Evolutionary conservation across 2,329 filamentous ascomycete genomes (phyloP).

Genomic region (Lizonia empirigonia): DNA sequence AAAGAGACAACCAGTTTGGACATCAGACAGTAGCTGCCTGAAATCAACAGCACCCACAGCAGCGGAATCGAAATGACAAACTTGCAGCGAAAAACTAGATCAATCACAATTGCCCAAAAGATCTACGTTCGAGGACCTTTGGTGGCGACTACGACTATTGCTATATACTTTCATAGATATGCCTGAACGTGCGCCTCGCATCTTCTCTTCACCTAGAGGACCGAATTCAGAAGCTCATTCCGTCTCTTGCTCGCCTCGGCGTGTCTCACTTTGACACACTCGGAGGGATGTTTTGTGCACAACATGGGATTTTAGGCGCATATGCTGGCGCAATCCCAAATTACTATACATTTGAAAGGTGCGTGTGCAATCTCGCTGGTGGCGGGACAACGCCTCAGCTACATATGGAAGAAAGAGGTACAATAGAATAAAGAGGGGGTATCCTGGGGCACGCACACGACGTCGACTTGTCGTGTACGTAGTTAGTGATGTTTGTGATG

Average conservation of each 20-base stretch:
- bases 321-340: not conserved
- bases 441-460: constrained; percentile 1
- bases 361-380: not conserved
- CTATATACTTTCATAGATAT: not conserved
- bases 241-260: no score
- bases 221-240: not conserved
- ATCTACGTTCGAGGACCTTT: no score
- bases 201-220: not conserved
- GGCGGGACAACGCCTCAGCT: not conserved
- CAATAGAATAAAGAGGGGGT: constrained; percentile 4
- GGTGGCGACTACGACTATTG: no score
- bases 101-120: no score
- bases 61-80: no score
- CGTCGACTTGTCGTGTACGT: not conserved
- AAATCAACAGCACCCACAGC: no score
- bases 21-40: no score
- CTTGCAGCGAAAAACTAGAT: no score
- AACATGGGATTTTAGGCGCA: no score
- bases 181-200: not conserved
- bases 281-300: no score
- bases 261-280: no score
- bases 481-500: not conserved
- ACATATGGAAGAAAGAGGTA: not conserved
- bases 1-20: no score
- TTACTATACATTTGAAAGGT: not conserved